Evolutionary conservation across 202 grass and related monocot species (phyloP).

Genomic region (Elaeis oleifera): DNA sequence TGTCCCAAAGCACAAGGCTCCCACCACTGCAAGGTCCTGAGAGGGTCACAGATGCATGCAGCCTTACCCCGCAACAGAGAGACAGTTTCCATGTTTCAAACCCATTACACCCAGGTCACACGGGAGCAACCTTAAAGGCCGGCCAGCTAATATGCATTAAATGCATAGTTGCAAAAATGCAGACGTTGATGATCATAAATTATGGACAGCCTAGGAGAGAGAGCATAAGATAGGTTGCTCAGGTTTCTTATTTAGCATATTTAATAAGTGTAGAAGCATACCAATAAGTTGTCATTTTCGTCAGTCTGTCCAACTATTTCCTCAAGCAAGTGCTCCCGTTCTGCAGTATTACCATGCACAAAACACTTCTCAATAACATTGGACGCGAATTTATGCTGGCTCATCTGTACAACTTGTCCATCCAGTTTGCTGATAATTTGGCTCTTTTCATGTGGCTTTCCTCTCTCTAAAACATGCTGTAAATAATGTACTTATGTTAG

Average conservation of each 20-base stretch:
- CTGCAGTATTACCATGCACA: slow-evolving; percentile 55
- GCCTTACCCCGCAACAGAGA: too few species aligned
- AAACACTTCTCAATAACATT: slow-evolving; percentile 98
- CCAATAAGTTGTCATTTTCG: slow-evolving; percentile 78
- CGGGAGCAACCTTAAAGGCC: too few species aligned
- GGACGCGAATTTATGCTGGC: slow-evolving; percentile 92
- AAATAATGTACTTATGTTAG: slow-evolving; percentile 9
- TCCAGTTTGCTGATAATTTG: slow-evolving; percentile 86
- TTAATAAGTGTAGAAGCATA: slow-evolving; percentile 8
- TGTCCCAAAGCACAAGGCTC: too few species aligned
- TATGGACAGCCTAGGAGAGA: too few species aligned
- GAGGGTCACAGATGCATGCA: too few species aligned
- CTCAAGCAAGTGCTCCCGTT: slow-evolving; percentile 63
- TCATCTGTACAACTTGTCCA: slow-evolving; percentile 77
- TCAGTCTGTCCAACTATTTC: slow-evolving; percentile 86
- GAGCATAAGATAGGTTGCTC: not conserved
- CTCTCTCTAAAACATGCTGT: slow-evolving; percentile 92
- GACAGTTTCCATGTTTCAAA: too few species aligned
- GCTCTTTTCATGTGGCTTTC: slow-evolving; percentile 53
- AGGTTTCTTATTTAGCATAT: not conserved
- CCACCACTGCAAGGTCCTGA: too few species aligned
- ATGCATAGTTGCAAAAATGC: too few species aligned
- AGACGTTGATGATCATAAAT: too few species aligned
- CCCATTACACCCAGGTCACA: too few species aligned
- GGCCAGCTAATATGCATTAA: too few species aligned